Conservation (phyloP, 2,329 filamentous ascomycete genomes). For the Nemania sp. region DNA sequence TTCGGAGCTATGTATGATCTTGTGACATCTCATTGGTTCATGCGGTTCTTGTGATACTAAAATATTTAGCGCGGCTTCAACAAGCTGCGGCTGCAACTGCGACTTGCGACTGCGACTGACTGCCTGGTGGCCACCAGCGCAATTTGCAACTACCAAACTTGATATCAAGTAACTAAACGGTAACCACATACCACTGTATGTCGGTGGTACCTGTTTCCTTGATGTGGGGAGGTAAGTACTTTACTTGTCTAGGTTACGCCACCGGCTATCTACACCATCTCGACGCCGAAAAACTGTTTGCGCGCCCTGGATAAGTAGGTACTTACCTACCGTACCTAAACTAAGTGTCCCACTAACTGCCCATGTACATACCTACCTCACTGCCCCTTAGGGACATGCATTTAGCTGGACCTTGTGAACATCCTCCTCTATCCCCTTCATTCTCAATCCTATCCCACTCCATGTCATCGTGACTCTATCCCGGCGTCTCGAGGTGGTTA, state of each 20-base stretch:
- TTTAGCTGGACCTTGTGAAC: not conserved
- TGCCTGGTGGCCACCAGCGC: not conserved
- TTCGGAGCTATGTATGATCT: constrained; percentile 1
- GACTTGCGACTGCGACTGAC: not conserved
- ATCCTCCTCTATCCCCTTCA: not conserved
- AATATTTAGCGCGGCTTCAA: constrained; percentile 15
- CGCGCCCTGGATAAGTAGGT: too few relatives aligned
- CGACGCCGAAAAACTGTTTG: not conserved
- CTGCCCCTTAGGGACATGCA: not conserved
- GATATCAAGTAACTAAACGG: too few relatives aligned
- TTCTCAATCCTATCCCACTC: constrained; percentile 1
- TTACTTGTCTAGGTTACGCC: too few relatives aligned
- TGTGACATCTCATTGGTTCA: constrained; percentile 10
- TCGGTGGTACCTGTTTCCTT: too few relatives aligned
- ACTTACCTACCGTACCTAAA: not conserved
- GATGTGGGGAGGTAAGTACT: too few relatives aligned
- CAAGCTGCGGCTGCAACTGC: constrained; percentile 9
- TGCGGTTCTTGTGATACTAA: constrained; percentile 3
- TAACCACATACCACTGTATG: too few relatives aligned
- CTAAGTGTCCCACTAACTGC: too few relatives aligned
- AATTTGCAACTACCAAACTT: too few relatives aligned
- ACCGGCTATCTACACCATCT: too few relatives aligned
- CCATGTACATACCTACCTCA: too few relatives aligned
- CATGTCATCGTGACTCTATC: constrained; percentile 30
- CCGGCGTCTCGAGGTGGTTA: constrained; percentile 29